Conservation (phyloP, 345 rosid genomes). For the Mallotus nudiflorus region DNA sequence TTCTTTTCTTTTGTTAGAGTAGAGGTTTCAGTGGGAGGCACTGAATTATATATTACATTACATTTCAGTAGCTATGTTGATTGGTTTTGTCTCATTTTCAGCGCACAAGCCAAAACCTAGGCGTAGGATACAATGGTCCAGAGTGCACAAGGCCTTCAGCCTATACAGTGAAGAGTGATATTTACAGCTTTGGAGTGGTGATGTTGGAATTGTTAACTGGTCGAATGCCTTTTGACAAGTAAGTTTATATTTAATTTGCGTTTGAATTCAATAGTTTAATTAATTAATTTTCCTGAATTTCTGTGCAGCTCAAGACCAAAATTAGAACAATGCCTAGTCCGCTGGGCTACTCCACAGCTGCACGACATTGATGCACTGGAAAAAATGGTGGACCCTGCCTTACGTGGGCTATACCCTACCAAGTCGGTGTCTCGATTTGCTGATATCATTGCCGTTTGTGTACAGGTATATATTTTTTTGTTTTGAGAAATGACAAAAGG, state of each 20-base stretch:
- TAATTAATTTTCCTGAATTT: too few species aligned
- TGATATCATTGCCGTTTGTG: conserved; percentile 74
- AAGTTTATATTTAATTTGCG: background rate
- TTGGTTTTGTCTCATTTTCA: conserved; percentile 34
- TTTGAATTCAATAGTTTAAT: too few species aligned
- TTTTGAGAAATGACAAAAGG: background rate
- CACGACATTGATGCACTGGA: conserved; percentile 63
- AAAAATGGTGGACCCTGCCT: conserved; percentile 84
- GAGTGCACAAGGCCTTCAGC: conserved; percentile 72
- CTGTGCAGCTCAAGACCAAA: conserved; percentile 54
- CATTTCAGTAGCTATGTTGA: too few species aligned
- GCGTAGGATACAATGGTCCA: conserved; percentile 92
- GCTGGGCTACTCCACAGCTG: conserved; percentile 80
- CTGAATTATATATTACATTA: too few species aligned
- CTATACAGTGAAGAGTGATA: conserved; percentile 82
- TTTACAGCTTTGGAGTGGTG: conserved; percentile 93
- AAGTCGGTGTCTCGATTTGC: conserved; percentile 80
- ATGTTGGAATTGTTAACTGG: conserved; percentile 92
- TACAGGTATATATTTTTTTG: conserved; percentile 46
- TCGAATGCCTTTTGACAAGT: conserved; percentile 82
- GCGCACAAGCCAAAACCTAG: conserved; percentile 89
- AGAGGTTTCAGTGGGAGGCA: too few species aligned
- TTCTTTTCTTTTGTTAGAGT: too few species aligned
- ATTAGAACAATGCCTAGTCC: conserved; percentile 72
- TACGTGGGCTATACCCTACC: conserved; percentile 85